Conservation (phyloP, 2,329 filamentous ascomycete genomes). For the Aspergillus ibericus region DNA sequence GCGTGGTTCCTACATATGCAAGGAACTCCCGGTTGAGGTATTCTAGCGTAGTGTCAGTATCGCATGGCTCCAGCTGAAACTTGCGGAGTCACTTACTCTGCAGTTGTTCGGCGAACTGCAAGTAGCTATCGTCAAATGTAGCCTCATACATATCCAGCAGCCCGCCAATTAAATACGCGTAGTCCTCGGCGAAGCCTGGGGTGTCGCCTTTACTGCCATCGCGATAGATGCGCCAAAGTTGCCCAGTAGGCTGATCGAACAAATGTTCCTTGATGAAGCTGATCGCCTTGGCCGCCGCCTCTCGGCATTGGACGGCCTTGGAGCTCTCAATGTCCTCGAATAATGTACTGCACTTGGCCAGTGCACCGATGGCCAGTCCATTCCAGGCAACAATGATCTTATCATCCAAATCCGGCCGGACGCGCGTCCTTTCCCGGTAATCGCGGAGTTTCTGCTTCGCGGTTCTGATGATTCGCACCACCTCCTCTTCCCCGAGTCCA, state of each 20-base stretch:
- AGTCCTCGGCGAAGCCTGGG: slow-evolving; percentile 86
- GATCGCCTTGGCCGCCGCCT: slow-evolving; percentile 67
- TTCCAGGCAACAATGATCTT: slow-evolving; percentile 90
- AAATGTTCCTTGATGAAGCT: slow-evolving; percentile 71
- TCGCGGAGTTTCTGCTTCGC: slow-evolving; percentile 68
- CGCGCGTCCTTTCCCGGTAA: slow-evolving; percentile 72
- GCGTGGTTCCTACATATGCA: slow-evolving; percentile 54
- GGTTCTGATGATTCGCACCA: slow-evolving; percentile 64
- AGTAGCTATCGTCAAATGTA: slow-evolving; percentile 71
- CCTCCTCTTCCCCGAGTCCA: slow-evolving; percentile 67
- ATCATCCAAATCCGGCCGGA: slow-evolving; percentile 76
- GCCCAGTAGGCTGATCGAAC: slow-evolving; percentile 64
- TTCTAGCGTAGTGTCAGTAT: slow-evolving; percentile 46
- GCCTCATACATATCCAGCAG: slow-evolving; percentile 81
- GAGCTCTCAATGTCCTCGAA: slow-evolving; percentile 61
- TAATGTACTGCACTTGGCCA: slow-evolving; percentile 72
- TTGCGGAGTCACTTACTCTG: slow-evolving; percentile 60
- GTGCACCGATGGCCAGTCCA: slow-evolving; percentile 77
- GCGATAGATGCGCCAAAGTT: slow-evolving; percentile 73
- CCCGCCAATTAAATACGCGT: slow-evolving; percentile 82
- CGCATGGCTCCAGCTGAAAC: background rate
- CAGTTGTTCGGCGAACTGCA: slow-evolving; percentile 78
- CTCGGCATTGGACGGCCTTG: slow-evolving; percentile 61
- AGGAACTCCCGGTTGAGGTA: slow-evolving; percentile 76
- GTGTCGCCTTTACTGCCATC: slow-evolving; percentile 63